These are phyloP conservation scores for Gnetum montanum DNA, from an alignment of 75 land plant species.

Conservation along the genomic window DNA sequence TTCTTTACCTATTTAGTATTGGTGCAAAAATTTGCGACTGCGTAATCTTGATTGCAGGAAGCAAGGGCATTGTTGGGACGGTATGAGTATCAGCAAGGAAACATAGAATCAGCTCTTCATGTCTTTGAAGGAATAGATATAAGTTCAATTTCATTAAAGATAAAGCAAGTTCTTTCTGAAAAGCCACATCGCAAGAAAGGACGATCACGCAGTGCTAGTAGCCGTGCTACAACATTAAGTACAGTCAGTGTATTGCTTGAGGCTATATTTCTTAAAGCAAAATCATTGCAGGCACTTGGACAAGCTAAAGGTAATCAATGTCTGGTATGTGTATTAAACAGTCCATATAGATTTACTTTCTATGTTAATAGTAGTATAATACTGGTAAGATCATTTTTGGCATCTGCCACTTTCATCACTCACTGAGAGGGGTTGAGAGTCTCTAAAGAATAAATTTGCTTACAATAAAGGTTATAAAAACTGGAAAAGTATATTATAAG, in stretches of 20 bases:
- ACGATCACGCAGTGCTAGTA: constrained; percentile 17
- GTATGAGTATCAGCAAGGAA: constrained; percentile 71
- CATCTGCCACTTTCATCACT: background rate
- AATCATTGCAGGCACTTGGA: constrained; percentile 54
- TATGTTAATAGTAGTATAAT: background rate
- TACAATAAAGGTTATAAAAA: no score
- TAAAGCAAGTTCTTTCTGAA: constrained; percentile 43
- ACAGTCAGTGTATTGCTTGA: constrained; percentile 68
- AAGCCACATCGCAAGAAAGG: constrained; percentile 15
- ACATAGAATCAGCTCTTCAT: constrained; percentile 80
- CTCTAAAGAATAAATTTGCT: no score
- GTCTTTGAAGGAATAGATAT: constrained; percentile 90
- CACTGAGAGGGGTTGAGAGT: background rate
- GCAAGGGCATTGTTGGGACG: constrained; percentile 78
- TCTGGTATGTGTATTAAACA: background rate
- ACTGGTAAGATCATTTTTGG: no score
- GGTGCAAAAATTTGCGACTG: no score
- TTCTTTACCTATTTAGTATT: background rate
- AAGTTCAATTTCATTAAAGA: constrained; percentile 29
- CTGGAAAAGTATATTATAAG: no score
- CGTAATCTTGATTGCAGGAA: no score
- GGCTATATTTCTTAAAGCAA: constrained; percentile 66
- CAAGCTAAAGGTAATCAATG: constrained; percentile 35
- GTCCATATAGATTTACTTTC: background rate
- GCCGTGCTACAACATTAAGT: constrained; percentile 47